Conservation (phyloP, 2,329 filamentous ascomycete genomes). For the Botrytis fabae region DNA sequence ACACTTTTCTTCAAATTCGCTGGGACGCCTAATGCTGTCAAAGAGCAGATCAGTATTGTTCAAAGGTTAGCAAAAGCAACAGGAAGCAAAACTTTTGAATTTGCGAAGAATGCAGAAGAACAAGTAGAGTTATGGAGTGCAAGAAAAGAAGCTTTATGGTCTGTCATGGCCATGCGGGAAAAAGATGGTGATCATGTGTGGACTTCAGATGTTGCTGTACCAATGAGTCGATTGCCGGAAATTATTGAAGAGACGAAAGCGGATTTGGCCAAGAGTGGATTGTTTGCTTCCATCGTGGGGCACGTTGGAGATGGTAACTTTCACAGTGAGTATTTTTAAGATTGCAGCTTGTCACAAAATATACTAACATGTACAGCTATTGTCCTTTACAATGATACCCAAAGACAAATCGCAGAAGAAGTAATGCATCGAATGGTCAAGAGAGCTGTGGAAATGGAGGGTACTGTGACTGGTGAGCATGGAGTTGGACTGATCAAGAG, state of each 20-base stretch:
- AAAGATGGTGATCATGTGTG: slow-evolving; percentile 70
- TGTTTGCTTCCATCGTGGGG: slow-evolving; percentile 65
- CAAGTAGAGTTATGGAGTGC: slow-evolving; percentile 79
- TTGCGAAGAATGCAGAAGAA: slow-evolving; percentile 69
- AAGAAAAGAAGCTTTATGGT: slow-evolving; percentile 82
- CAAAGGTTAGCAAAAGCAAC: slow-evolving; percentile 60
- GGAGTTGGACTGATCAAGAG: slow-evolving; percentile 82
- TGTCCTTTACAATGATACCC: slow-evolving; percentile 63
- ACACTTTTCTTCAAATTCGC: slow-evolving; percentile 86
- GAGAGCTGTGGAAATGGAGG: slow-evolving; percentile 79
- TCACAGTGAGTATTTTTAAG: slow-evolving; percentile 49
- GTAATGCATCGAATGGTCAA: slow-evolving; percentile 84
- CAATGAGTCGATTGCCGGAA: slow-evolving; percentile 69
- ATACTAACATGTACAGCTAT: slow-evolving; percentile 44
- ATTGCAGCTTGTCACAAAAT: not conserved
- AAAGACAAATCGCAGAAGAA: slow-evolving; percentile 65
- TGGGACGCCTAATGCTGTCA: slow-evolving; percentile 68
- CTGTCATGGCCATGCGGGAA: slow-evolving; percentile 65
- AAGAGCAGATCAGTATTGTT: slow-evolving; percentile 74
- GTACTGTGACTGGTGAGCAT: slow-evolving; percentile 83
- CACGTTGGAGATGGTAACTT: slow-evolving; percentile 80
- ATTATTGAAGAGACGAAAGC: slow-evolving; percentile 76
- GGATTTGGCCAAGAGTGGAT: slow-evolving; percentile 56
- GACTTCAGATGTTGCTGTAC: slow-evolving; percentile 86
- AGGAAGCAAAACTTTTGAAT: slow-evolving; percentile 72